phyloP scores from a whole-genome alignment of 1,139 yeast genomes.

The Sugiyamaella novakii region DNA sequence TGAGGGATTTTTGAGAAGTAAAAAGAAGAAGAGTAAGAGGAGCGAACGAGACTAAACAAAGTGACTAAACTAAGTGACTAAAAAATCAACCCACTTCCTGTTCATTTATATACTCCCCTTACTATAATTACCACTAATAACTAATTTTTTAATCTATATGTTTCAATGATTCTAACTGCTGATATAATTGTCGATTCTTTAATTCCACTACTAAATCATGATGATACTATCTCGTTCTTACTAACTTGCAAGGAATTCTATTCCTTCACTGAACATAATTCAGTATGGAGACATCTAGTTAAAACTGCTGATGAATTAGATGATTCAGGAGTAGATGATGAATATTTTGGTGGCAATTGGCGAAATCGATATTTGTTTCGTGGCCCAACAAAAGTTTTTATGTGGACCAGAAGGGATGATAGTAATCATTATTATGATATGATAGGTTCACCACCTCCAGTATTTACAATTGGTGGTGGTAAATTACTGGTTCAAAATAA shows the following conservation, averaged over 20 bases:
- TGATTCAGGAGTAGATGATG: constrained; percentile 14
- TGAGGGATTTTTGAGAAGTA: no score
- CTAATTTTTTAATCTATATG: no score
- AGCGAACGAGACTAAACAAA: no score
- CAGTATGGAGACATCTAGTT: constrained; percentile 15
- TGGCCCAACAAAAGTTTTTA: constrained; percentile 11
- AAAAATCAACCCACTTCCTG: no score
- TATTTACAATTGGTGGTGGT: not conserved
- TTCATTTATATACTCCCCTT: no score
- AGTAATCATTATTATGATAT: constrained; percentile 5
- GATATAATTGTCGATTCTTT: constrained; percentile 16
- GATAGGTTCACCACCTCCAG: not conserved
- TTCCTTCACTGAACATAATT: constrained; percentile 13
- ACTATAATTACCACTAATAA: no score
- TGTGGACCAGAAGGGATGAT: constrained; percentile 16
- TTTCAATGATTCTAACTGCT: constrained; percentile 10
- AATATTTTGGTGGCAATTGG: constrained; percentile 13
- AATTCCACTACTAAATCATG: constrained; percentile 15
- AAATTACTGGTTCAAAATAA: constrained; percentile 6
- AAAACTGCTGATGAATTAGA: constrained; percentile 6
- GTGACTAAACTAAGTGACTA: no score
- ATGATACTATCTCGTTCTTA: constrained; percentile 13
- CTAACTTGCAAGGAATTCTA: constrained; percentile 12
- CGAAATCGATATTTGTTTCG: constrained; percentile 12
- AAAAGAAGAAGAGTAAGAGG: no score